phyloP scores from a whole-genome alignment of 345 rosid species.

The Bruguiera gymnorhiza region DNA sequence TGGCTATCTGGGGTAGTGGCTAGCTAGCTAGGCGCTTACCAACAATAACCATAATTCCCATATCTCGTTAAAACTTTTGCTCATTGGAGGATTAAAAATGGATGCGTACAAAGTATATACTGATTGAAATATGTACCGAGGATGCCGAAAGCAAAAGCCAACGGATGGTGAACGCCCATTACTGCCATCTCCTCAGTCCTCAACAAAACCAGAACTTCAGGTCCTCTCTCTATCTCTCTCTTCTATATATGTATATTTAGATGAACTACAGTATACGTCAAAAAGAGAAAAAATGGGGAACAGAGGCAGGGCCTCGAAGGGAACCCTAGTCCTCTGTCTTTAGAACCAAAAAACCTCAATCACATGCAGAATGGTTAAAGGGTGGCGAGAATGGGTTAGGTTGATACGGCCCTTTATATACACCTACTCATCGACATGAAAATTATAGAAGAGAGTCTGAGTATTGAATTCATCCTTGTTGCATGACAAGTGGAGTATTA shows the following conservation, averaged over 20 bases:
- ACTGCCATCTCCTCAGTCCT: slow-evolving; percentile 33
- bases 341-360: neutral
- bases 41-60: too few relatives aligned
- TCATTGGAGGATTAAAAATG: too few relatives aligned
- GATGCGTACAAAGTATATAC: neutral
- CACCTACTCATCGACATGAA: neutral
- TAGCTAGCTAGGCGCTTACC: too few relatives aligned
- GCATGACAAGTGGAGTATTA: slow-evolving; percentile 73
- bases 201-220: neutral
- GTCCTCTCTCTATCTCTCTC: neutral
- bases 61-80: too few relatives aligned
- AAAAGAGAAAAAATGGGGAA: neutral
- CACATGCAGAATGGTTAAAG: slow-evolving; percentile 11
- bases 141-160: slow-evolving; percentile 57
- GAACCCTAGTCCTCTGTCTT: slow-evolving; percentile 33
- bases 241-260: neutral
- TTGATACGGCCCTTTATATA: neutral
- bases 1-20: too few relatives aligned
- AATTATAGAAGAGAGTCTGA: slow-evolving; percentile 26
- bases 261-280: neutral
- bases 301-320: slow-evolving; percentile 14
- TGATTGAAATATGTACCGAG: slow-evolving; percentile 45
- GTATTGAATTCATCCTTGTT: slow-evolving; percentile 43
- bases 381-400: neutral
- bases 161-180: slow-evolving; percentile 28